Percentiles rank a stretch among this genome's conserved stretches.
phyloP scores from a whole-genome alignment of 2,329 filamentous ascomycete species.

The Lecanicillium sp. region DNA sequence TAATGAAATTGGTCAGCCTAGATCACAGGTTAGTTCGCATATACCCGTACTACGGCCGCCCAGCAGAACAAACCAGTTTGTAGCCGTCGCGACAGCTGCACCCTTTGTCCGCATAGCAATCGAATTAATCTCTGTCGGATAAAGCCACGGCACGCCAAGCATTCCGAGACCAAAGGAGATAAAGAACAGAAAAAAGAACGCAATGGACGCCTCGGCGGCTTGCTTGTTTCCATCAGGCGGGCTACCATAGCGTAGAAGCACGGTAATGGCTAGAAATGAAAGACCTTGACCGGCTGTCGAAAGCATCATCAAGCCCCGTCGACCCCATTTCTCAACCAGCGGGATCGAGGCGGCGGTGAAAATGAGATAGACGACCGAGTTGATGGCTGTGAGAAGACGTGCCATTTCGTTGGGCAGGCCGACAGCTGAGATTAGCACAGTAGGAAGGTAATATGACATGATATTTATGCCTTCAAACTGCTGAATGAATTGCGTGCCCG shows the following conservation, averaged over 20 bases:
- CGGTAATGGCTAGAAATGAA: conserved; percentile 20
- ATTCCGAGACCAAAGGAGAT: conserved; percentile 22
- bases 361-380: conserved; percentile 14
- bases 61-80: conserved; percentile 19
- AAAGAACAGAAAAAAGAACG: conserved; percentile 23
- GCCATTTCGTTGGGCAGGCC: conserved; percentile 38
- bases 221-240: conserved; percentile 13
- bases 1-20: conserved; percentile 18
- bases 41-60: neutral
- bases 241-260: conserved; percentile 14
- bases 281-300: conserved; percentile 18
- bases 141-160: conserved; percentile 31
- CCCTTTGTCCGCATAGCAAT: conserved; percentile 30
- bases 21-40: neutral
- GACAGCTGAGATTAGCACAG: conserved; percentile 41
- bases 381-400: conserved; percentile 41
- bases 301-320: conserved; percentile 21
- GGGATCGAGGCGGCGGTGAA: conserved; percentile 17
- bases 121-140: conserved; percentile 32
- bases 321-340: conserved; percentile 20
- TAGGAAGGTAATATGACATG: conserved; percentile 27
- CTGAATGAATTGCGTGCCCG: conserved; percentile 28
- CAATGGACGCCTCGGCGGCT: conserved; percentile 18
- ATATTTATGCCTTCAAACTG: conserved; percentile 21
- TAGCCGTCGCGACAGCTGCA: conserved; percentile 25